Base-by-base conservation (phyloP, 306 rosid species). In the Citrullus amarus region DNA sequence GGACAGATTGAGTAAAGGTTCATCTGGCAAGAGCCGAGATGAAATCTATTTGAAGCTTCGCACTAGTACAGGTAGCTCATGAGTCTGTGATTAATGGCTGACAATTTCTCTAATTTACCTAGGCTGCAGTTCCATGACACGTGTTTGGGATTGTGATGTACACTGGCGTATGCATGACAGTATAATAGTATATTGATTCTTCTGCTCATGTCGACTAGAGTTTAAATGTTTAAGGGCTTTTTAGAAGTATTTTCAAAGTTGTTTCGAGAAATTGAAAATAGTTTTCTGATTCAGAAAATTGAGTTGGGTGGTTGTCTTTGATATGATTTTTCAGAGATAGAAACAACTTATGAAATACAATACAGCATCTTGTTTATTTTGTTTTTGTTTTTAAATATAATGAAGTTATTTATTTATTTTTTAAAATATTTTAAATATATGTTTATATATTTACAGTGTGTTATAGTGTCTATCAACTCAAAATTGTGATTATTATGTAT, bases 11-110 rank as follows among this genome's bases (percentile, higher is more conserved):
- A 87, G 99, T 78, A 95, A 88, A 76, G 80, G 92, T 81, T 78
- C 90, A 67, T 74, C 97, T 2, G 96, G 97, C 22, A 91, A 81
- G 86, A 53, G 83, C 59, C 92, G 93, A 36, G 99, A 95, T 89
- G 92, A 91, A 83, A 92, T 95, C 82, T 81, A 88, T 75, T 87
- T 95, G 88, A 95, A 92, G 85, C 90, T 95, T 34, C 92, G 91
- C 36, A 95, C 97, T 11, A 95, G 97, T 82, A 86, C 97, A 87
- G 99, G 99, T 95, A 74, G 72, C 91, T 85, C 82, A 43, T 43
- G 75, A 69, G 18, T 46, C 50, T 50, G 68, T 84, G 56, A 62
- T 43, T 28, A 44, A 46, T 71, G 71, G 75, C 80, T 32, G 81
- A 65, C 82, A 34, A 55, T 30, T 36, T 78, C 79, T 68, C 65